Evolutionary conservation across 495 filamentous ascomycete genomes (phyloP), one percentile per base, ranked within the genome.

Genomic region (Penicillium herquei): DNA sequence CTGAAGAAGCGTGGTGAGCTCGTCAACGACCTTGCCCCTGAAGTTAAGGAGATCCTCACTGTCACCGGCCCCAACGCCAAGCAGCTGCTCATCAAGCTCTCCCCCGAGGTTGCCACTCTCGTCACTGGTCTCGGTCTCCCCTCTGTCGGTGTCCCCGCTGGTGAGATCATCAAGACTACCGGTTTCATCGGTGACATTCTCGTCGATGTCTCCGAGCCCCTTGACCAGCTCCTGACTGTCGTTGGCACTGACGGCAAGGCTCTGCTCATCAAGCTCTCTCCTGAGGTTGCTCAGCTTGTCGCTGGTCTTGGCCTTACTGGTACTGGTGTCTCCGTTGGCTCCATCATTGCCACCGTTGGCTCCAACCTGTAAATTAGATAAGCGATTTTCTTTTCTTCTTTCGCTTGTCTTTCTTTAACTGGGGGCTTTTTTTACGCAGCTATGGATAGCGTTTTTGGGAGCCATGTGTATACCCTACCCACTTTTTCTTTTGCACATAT

Each of bases 71-170:
- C 70, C 41, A 68, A 72, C 39, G 65, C 63, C 54, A 56, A 62
- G 37, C 35, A 59, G 37, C 72, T 77, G 49, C 70, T 77, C 34
- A 59, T 77, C 57, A 48, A 70, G 57, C 69, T 77, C 45, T 62
- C 66, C 51, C 64, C 68, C 40, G 37, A 52, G 40, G 70, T 75
- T 40, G 56, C 67, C 39, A 54, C 54, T 30, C 70, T 76, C 34
- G 59, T 77, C 42, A 17, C 64, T 46, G 68, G 74, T 42, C 71
- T 76, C 13, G 70, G 72, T 49, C 72, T 77, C 34, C 66, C 70
- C 54, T 41, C 52, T 39, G 49, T 74, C 41, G 70, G 65, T 42
- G 46, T 44, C 40, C 57, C 73, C 47, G 63, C 69, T 35, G 73
- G 72, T 42, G n/a, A 56, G n/a, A 56, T 75, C 42, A 66, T 75